Conservation (phyloP, 208 protist genomes). For the Wallacemonas rigidus region DNA sequence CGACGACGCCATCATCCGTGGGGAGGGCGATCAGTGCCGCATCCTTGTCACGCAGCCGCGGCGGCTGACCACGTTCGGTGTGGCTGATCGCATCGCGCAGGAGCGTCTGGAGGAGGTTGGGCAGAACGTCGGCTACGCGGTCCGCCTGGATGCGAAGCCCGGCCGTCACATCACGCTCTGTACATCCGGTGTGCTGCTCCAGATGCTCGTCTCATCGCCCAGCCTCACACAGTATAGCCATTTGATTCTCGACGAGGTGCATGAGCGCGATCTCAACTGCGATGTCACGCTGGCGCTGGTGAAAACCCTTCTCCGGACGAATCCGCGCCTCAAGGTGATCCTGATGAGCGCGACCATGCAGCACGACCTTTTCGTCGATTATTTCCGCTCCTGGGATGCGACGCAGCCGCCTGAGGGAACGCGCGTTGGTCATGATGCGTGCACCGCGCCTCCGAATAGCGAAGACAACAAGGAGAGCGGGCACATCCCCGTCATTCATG, state of each 20-base stretch:
- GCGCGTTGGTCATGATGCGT: too few relatives aligned
- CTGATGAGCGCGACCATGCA: slow-evolving; percentile 99
- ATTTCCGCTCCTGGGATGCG: slow-evolving; percentile 79
- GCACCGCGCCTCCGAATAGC: too few relatives aligned
- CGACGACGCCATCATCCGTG: slow-evolving; percentile 71
- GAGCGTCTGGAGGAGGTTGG: slow-evolving; percentile 92
- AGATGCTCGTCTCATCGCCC: slow-evolving; percentile 93
- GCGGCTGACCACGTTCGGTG: slow-evolving; percentile 96
- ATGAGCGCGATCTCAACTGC: slow-evolving; percentile 98
- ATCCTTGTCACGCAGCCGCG: slow-evolving; percentile 98
- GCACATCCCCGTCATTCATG: slow-evolving; percentile 65
- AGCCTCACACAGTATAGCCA: slow-evolving; percentile 89
- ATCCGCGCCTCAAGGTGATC: slow-evolving; percentile 93
- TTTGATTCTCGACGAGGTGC: slow-evolving; percentile 99
- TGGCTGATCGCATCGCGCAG: slow-evolving; percentile 97
- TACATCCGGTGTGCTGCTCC: slow-evolving; percentile 98
- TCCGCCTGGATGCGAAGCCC: slow-evolving; percentile 96
- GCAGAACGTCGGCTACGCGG: slow-evolving; percentile 96
- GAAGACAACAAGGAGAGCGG: too few relatives aligned
- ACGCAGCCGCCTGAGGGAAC: too few relatives aligned
- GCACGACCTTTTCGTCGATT: slow-evolving; percentile 96
- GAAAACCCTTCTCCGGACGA: slow-evolving; percentile 79
- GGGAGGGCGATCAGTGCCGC: slow-evolving; percentile 44
- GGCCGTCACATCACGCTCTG: slow-evolving; percentile 95
- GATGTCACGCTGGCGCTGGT: slow-evolving; percentile 98